These are phyloP conservation scores for Acacia crassicarpa DNA, from an alignment of 306 rosid genomes.

Conservation along the genomic window DNA sequence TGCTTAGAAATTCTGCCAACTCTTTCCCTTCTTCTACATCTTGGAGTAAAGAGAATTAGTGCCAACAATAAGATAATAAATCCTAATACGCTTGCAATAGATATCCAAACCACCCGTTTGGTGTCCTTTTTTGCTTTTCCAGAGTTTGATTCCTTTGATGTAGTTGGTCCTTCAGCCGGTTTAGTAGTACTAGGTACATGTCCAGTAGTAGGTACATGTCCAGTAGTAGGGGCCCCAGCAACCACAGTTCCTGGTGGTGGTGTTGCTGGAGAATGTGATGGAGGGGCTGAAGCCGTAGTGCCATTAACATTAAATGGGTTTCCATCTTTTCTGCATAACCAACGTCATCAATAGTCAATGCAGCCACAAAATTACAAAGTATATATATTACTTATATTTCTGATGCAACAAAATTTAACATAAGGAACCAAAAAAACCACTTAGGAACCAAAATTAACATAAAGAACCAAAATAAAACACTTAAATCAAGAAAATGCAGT, in stretches of 20 bases:
- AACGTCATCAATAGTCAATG: slow-evolving; percentile 27
- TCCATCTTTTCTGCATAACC: slow-evolving; percentile 75
- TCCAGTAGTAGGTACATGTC: slow-evolving; percentile 52
- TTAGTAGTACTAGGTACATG: slow-evolving; percentile 55
- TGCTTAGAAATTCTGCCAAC: slow-evolving; percentile 55
- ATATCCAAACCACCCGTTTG: slow-evolving; percentile 80
- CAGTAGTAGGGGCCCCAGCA: slow-evolving; percentile 43
- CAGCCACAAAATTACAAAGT: slow-evolving; percentile 19
- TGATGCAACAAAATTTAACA: slow-evolving; percentile 9
- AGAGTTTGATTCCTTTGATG: slow-evolving; percentile 52
- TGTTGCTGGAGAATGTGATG: slow-evolving; percentile 53
- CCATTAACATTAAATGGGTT: slow-evolving; percentile 74
- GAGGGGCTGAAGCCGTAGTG: slow-evolving; percentile 49
- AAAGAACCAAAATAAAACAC: neutral
- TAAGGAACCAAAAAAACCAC: neutral
- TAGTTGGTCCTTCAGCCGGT: slow-evolving; percentile 74
- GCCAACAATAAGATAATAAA: slow-evolving; percentile 60
- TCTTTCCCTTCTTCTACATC: slow-evolving; percentile 56
- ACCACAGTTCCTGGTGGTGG: slow-evolving; percentile 47
- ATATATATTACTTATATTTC: slow-evolving; percentile 16
- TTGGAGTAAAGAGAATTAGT: slow-evolving; percentile 64
- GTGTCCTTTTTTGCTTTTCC: slow-evolving; percentile 54
- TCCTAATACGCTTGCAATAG: slow-evolving; percentile 59
- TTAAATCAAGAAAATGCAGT: slow-evolving; percentile 9
- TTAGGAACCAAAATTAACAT: neutral